These are phyloP conservation scores for Coprinopsis marcescibilis DNA, from an alignment of 768 basidiomycete genomes.

Conservation along the genomic window DNA sequence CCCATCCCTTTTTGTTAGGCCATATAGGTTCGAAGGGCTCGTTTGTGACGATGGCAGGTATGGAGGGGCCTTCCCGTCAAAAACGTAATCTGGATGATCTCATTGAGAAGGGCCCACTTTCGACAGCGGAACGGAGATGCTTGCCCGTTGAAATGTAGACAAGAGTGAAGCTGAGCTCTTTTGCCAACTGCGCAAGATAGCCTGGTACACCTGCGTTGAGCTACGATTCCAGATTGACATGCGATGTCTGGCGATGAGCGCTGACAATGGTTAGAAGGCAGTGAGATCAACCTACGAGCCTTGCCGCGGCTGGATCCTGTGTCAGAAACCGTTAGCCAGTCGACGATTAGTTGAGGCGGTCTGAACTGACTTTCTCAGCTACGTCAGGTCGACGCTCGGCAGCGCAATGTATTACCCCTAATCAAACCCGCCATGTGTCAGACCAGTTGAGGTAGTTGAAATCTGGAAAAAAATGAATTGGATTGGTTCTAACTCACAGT, in stretches of 20 bases:
- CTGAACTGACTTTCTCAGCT: slow-evolving; percentile 68
- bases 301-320: slow-evolving; percentile 65
- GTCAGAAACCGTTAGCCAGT: not conserved
- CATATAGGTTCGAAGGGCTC: slow-evolving; percentile 88
- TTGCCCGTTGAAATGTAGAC: slow-evolving; percentile 90
- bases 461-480: too few relatives aligned
- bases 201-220: slow-evolving; percentile 77
- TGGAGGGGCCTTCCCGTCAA: slow-evolving; percentile 88
- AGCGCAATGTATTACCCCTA: slow-evolving; percentile 92
- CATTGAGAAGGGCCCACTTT: not conserved
- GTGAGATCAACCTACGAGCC: slow-evolving; percentile 15
- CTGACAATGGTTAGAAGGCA: not conserved
- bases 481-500: slow-evolving; percentile 73
- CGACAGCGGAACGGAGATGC: slow-evolving; percentile 7
- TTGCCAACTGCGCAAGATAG: slow-evolving; percentile 63
- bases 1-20: slow-evolving; percentile 79
- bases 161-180: slow-evolving; percentile 56
- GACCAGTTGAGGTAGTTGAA: not conserved
- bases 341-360: not conserved
- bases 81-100: slow-evolving; percentile 74
- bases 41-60: slow-evolving; percentile 70
- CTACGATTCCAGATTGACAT: slow-evolving; percentile 30
- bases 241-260: not conserved
- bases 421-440: not conserved
- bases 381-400: slow-evolving; percentile 92